Evolutionary conservation across 176 grass and related monocot species (phyloP).

Genomic region (Cenchrus purpureus): DNA sequence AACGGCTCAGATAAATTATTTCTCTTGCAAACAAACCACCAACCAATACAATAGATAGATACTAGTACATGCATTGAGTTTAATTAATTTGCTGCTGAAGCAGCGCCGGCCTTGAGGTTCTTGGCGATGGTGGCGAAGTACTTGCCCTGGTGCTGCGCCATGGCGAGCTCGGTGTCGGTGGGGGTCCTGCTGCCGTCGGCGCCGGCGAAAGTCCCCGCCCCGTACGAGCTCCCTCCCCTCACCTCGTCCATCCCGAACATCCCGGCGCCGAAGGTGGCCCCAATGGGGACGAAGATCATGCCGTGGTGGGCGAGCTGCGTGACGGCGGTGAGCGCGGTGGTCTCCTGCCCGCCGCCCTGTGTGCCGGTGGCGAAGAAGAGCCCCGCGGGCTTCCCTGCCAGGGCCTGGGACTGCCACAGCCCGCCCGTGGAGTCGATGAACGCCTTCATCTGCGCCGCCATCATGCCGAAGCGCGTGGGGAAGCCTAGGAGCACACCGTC

Average conservation of each 20-base stretch:
- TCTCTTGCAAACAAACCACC: no score
- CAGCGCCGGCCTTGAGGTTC: constrained; percentile 45
- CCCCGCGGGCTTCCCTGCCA: constrained; percentile 53
- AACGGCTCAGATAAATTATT: no score
- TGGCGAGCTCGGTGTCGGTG: constrained; percentile 37
- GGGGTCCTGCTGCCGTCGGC: constrained; percentile 23
- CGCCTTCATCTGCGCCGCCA: constrained; percentile 65
- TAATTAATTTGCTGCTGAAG: no score
- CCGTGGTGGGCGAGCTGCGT: constrained; percentile 65
- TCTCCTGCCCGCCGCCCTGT: constrained; percentile 59
- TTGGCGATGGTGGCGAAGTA: constrained; percentile 55
- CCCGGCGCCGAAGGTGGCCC: constrained; percentile 44
- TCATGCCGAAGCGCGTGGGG: constrained; percentile 64
- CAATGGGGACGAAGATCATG: constrained; percentile 63
- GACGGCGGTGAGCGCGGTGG: constrained; percentile 55
- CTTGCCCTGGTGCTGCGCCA: constrained; percentile 53
- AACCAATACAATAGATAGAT: no score
- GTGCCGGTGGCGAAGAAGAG: constrained; percentile 42
- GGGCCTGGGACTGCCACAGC: constrained; percentile 52
- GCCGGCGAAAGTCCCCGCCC: constrained; percentile 47
- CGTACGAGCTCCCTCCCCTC: constrained; percentile 59
- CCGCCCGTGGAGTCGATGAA: constrained; percentile 65
- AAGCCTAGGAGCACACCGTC: constrained; percentile 60
- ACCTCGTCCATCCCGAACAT: constrained; percentile 57
- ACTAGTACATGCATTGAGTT: no score